A percentile compares a stretch with the other conserved stretches of the same genome.
phyloP scores from a whole-genome alignment of 2,329 filamentous ascomycete species.

The Cladosporium cucumerinum region DNA sequence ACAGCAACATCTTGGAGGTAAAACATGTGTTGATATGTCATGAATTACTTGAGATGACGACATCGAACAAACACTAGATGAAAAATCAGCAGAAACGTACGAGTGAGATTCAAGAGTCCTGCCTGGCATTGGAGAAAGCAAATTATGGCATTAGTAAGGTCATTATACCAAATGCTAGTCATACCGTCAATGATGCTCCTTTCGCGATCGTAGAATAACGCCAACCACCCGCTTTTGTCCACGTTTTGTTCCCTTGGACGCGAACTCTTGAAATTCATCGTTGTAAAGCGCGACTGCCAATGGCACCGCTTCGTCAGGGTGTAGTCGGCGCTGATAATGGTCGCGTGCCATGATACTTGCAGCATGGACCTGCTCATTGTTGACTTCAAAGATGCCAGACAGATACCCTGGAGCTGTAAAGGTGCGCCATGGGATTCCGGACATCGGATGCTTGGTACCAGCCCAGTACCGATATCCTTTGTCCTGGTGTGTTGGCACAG shows the following conservation, averaged over 20 bases:
- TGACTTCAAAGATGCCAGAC: constrained; percentile 66
- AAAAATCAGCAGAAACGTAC: not conserved
- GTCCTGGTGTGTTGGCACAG: not conserved
- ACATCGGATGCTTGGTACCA: constrained; percentile 2
- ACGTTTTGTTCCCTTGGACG: not conserved
- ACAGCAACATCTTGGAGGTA: not conserved
- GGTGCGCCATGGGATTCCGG: constrained; percentile 65
- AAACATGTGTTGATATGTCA: not conserved
- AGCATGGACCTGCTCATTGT: constrained; percentile 74
- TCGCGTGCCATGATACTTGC: constrained; percentile 78
- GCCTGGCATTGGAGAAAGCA: not conserved
- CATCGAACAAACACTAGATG: not conserved
- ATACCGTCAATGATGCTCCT: not conserved
- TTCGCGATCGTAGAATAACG: not conserved
- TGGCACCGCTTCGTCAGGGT: constrained; percentile 80
- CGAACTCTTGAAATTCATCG: constrained; percentile 66
- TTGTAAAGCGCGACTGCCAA: constrained; percentile 80
- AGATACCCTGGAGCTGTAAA: constrained; percentile 72
- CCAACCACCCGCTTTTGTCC: not conserved
- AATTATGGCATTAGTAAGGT: not conserved
- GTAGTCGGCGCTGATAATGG: constrained; percentile 84
- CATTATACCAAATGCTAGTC: not conserved
- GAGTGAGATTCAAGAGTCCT: not conserved
- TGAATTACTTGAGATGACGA: not conserved
- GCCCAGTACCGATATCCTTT: constrained; percentile 3